phyloP scores from a whole-genome alignment of 768 basidiomycete genomes.

The Collybia nuda region DNA sequence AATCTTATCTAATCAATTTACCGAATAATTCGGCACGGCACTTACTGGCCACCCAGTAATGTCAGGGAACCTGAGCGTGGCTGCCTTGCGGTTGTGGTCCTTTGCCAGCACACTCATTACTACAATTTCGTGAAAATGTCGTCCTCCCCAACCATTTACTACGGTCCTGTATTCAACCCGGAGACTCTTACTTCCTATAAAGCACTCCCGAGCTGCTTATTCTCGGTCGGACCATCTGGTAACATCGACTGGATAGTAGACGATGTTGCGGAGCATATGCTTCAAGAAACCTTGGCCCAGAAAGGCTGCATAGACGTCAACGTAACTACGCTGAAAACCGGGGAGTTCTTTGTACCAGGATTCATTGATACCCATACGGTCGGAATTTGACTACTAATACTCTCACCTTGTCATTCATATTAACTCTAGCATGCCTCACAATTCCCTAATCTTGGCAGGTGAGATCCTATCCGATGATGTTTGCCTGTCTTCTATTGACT shows the following conservation, averaged over 20 bases:
- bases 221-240: slow-evolving; percentile 47
- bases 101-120: no score
- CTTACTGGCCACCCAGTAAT: not conserved
- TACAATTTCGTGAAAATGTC: slow-evolving; percentile 2
- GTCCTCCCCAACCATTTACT: slow-evolving; percentile 28
- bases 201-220: slow-evolving; percentile 50
- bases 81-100: not conserved
- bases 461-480: slow-evolving; percentile 15
- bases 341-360: slow-evolving; percentile 82
- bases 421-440: slow-evolving; percentile 72
- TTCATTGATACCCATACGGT: slow-evolving; percentile 93
- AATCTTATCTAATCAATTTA: no score
- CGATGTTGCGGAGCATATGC: slow-evolving; percentile 44
- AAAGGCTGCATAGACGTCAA: slow-evolving; percentile 50
- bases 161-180: slow-evolving; percentile 61
- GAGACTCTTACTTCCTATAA: slow-evolving; percentile 38
- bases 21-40: no score
- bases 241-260: slow-evolving; percentile 72
- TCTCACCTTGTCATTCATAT: not conserved
- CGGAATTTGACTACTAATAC: slow-evolving; percentile 19
- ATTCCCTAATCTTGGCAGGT: slow-evolving; percentile 71
- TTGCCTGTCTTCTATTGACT: not conserved
- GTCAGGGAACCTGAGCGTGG: not conserved
- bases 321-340: slow-evolving; percentile 41
- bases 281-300: slow-evolving; percentile 50